Conservation (phyloP, 495 filamentous ascomycete species). For the Daldinia concentrica region DNA sequence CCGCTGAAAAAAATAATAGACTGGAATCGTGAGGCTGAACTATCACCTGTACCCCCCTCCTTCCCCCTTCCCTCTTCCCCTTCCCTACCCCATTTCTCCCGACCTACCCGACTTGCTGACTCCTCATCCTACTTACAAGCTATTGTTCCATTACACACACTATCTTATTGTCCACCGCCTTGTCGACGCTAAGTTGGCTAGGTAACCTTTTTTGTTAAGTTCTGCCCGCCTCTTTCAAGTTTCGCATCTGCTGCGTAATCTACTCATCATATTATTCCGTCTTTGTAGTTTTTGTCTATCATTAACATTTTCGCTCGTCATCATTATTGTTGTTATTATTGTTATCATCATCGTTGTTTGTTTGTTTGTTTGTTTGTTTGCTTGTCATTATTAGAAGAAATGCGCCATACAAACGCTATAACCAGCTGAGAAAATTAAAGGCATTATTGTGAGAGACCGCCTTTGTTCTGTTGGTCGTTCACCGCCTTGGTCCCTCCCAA, state of each 20-base stretch:
- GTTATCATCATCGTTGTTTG: background rate
- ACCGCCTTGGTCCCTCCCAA: constrained; percentile 10
- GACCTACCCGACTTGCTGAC: background rate
- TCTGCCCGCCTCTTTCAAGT: background rate
- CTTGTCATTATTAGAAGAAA: constrained; percentile 1
- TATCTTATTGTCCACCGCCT: constrained; percentile 6
- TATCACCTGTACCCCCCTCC: background rate
- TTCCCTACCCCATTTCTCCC: background rate
- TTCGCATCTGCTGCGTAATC: constrained; percentile 31
- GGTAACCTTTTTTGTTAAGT: constrained; percentile 6
- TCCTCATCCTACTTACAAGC: background rate
- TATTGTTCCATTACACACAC: constrained; percentile 5
- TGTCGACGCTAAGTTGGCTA: constrained; percentile 8
- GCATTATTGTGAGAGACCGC: constrained; percentile 4
- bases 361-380: background rate
- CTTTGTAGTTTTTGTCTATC: background rate
- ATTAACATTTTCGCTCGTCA: constrained; percentile 2
- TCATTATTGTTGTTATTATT: constrained; percentile 6
- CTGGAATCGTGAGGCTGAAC: constrained; percentile 38
- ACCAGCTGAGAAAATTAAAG: constrained; percentile 23
- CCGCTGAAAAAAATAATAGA: constrained; percentile 2
- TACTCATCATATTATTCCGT: constrained; percentile 25
- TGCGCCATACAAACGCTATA: background rate
- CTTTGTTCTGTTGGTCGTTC: background rate
- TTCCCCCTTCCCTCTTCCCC: background rate